Conservation (phyloP, 257 asterid species). For the Capsicum chinense region DNA sequence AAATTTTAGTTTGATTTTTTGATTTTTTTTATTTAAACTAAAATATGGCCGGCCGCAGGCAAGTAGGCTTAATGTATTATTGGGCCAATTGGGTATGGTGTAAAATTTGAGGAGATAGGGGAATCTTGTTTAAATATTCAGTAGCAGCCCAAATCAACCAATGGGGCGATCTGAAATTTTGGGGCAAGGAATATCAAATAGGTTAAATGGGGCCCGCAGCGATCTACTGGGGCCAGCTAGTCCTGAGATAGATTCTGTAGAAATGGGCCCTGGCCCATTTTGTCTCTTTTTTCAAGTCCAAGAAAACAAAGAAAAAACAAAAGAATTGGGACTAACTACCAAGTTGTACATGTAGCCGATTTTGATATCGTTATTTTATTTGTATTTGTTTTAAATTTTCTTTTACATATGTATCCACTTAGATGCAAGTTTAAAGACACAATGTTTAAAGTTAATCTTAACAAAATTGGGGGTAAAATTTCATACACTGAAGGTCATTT, state of each 20-base stretch:
- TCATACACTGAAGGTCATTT: too few relatives aligned
- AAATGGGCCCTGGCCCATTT: neutral
- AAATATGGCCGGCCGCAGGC: too few relatives aligned
- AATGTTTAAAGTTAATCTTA: too few relatives aligned
- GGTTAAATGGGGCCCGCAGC: neutral
- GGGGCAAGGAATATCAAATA: neutral
- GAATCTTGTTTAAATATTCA: neutral
- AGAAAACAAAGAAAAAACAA: neutral
- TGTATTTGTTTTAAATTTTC: neutral
- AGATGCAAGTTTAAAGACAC: too few relatives aligned
- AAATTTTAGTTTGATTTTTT: too few relatives aligned
- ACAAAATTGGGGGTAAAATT: too few relatives aligned
- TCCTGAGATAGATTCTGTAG: neutral
- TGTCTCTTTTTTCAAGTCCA: neutral
- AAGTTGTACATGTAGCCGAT: too few relatives aligned
- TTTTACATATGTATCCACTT: too few relatives aligned
- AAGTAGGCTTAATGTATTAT: neutral
- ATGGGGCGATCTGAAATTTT: neutral
- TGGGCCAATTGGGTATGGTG: neutral
- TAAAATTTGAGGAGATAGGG: neutral
- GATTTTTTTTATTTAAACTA: too few relatives aligned
- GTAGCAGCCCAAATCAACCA: constrained; percentile 21
- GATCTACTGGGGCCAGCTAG: neutral
- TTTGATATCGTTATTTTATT: too few relatives aligned
- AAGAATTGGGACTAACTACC: too few relatives aligned